phyloP scores from a whole-genome alignment of 148 eudicot species.

The Spergularia bocconei region DNA sequence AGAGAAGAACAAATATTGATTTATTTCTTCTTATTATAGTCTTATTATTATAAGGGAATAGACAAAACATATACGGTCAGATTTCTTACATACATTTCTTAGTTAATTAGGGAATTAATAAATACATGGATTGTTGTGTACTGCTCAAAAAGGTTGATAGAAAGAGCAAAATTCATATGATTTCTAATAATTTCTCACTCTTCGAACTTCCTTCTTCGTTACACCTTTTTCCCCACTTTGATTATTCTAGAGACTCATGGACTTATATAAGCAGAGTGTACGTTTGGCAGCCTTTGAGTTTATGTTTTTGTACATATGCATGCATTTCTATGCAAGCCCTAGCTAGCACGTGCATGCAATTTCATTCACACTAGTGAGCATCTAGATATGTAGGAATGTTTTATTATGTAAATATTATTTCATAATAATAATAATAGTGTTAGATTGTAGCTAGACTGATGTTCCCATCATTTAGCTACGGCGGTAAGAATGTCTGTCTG shows the following conservation, averaged over 20 bases:
- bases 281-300: slow-evolving; percentile 31
- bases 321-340: slow-evolving; percentile 19
- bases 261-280: slow-evolving; percentile 15
- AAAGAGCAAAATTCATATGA: slow-evolving; percentile 29
- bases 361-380: slow-evolving; percentile 30
- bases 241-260: slow-evolving; percentile 36
- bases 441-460: too few species aligned
- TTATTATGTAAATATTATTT: too few species aligned
- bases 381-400: slow-evolving; percentile 33
- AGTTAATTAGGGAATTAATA: slow-evolving; percentile 12
- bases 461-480: slow-evolving; percentile 29
- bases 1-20: slow-evolving; percentile 30
- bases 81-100: slow-evolving; percentile 5
- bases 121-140: slow-evolving; percentile 31
- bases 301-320: slow-evolving; percentile 30
- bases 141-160: slow-evolving; percentile 8
- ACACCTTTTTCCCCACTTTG: slow-evolving; percentile 19
- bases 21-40: slow-evolving; percentile 20
- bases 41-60: slow-evolving; percentile 13
- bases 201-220: background rate
- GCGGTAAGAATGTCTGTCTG: slow-evolving; percentile 29
- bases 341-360: slow-evolving; percentile 36
- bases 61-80: slow-evolving; percentile 43
- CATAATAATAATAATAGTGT: too few species aligned
- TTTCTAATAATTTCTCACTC: slow-evolving; percentile 2